A percentile compares a stretch with the other conserved stretches of the same genome.
Evolutionary conservation across 2,329 filamentous ascomycete genomes (phyloP).

Genomic region (Fusarium goolgardi): DNA sequence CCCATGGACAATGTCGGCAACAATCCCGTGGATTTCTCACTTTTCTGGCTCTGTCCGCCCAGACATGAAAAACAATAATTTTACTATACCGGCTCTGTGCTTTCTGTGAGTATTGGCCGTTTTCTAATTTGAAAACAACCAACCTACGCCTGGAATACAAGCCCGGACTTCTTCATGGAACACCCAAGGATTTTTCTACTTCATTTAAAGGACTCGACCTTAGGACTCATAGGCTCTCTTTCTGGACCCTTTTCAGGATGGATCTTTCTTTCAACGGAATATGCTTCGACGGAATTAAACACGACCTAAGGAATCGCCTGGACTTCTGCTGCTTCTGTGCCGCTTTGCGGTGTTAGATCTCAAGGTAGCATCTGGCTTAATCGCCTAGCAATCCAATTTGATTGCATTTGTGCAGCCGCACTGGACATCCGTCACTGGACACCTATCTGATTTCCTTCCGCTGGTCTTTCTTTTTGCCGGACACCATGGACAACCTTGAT

Average conservation of each 20-base stretch:
- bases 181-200: constrained; percentile 32
- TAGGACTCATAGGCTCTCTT: constrained; percentile 20
- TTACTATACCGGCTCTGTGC: constrained; percentile 38
- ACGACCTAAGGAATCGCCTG: constrained; percentile 15
- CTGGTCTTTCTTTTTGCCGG: constrained; percentile 16
- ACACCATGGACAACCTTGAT: constrained; percentile 31
- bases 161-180: constrained; percentile 38
- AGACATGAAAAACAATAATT: constrained; percentile 49
- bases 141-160: constrained; percentile 40
- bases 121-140: constrained; percentile 42
- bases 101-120: constrained; percentile 56
- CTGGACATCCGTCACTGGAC: constrained; percentile 26
- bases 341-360: constrained; percentile 24
- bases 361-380: constrained; percentile 35
- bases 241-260: constrained; percentile 22
- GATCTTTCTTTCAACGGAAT: constrained; percentile 14
- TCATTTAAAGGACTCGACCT: constrained; percentile 41
- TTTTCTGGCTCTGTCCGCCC: constrained; percentile 49
- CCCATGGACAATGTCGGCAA: constrained; percentile 19
- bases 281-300: constrained; percentile 27
- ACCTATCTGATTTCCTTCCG: constrained; percentile 16
- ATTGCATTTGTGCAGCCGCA: constrained; percentile 52
- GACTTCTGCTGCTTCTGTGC: constrained; percentile 29
- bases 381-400: constrained; percentile 49
- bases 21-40: constrained; percentile 13